Evolutionary conservation across 1,284 basidiomycete species (phyloP).

Genomic region (Malassezia restricta): DNA sequence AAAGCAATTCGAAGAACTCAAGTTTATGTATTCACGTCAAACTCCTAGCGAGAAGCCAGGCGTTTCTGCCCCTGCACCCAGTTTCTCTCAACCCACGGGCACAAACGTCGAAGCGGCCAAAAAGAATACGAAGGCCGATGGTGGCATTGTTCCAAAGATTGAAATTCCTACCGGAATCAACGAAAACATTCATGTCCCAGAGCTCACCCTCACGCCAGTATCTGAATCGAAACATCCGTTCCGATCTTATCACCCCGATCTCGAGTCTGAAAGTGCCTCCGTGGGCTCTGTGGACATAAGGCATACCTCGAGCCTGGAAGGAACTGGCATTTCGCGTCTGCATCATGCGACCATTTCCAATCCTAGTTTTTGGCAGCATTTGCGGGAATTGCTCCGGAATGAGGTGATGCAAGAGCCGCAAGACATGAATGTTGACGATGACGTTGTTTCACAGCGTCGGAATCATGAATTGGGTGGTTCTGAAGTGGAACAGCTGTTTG

Average conservation of each 20-base stretch:
- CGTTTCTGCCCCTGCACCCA: constrained; percentile 2
- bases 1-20: constrained; percentile 22
- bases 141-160: neutral
- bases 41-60: neutral
- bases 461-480: constrained; percentile 25
- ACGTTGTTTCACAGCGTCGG: neutral
- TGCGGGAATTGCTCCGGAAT: constrained; percentile 29
- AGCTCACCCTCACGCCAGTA: constrained; percentile 41
- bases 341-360: constrained; percentile 27
- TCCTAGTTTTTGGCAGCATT: constrained; percentile 36
- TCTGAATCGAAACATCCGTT: constrained; percentile 9
- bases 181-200: constrained; percentile 34
- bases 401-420: constrained; percentile 21
- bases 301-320: constrained; percentile 13
- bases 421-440: constrained; percentile 1
- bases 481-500: constrained; percentile 40
- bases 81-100: constrained; percentile 1
- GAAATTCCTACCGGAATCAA: constrained; percentile 13
- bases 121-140: neutral
- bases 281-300: neutral
- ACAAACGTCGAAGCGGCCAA: neutral
- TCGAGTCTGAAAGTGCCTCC: neutral
- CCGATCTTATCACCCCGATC: neutral
- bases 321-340: constrained; percentile 31
- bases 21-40: constrained; percentile 7